A percentile compares a stretch with the other conserved stretches of the same genome.
phyloP scores from a whole-genome alignment of 2,329 filamentous ascomycete species.

The Ascochyta fabae region DNA sequence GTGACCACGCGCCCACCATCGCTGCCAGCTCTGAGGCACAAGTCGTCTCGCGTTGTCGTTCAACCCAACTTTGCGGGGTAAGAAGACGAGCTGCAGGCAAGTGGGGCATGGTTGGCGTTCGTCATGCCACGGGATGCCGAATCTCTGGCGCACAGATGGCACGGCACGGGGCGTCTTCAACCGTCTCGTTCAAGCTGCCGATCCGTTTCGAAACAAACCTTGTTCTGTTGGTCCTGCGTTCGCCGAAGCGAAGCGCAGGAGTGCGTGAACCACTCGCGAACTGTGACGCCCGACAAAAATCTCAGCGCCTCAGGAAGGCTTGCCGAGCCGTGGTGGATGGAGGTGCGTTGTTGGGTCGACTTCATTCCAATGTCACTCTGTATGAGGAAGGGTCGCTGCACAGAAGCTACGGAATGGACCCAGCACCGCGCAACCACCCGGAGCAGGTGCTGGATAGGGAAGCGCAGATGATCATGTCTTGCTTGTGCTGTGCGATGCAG shows the following conservation, averaged over 20 bases:
- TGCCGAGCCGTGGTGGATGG: slow-evolving; percentile 1
- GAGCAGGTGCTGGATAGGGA: slow-evolving; percentile 11
- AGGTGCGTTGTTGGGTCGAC: not conserved
- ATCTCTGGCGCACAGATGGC: slow-evolving; percentile 9
- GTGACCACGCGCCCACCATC: not conserved
- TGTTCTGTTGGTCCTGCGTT: slow-evolving; percentile 14
- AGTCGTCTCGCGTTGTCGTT: slow-evolving; percentile 7
- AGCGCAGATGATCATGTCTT: slow-evolving; percentile 8
- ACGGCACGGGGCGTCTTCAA: slow-evolving; percentile 10
- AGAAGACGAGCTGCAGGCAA: slow-evolving; percentile 11
- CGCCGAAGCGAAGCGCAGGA: slow-evolving; percentile 10
- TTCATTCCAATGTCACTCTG: slow-evolving; percentile 15
- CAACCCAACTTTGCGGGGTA: slow-evolving; percentile 10
- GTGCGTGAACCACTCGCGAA: slow-evolving; percentile 17
- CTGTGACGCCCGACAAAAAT: not conserved
- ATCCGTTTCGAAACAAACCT: slow-evolving; percentile 18
- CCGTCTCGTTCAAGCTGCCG: slow-evolving; percentile 4
- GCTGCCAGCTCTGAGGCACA: slow-evolving; percentile 1
- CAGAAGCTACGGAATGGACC: slow-evolving; percentile 10
- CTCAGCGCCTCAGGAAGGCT: slow-evolving; percentile 2
- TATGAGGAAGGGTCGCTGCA: slow-evolving; percentile 6
- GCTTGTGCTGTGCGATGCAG: slow-evolving; percentile 11
- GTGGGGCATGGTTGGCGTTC: slow-evolving; percentile 12
- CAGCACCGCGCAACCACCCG: slow-evolving; percentile 8
- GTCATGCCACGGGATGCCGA: slow-evolving; percentile 18